Evolutionary conservation across 495 filamentous ascomycete species (phyloP), one percentile per base, ranked within the genome.

Genomic region (Penicillium arizonense): DNA sequence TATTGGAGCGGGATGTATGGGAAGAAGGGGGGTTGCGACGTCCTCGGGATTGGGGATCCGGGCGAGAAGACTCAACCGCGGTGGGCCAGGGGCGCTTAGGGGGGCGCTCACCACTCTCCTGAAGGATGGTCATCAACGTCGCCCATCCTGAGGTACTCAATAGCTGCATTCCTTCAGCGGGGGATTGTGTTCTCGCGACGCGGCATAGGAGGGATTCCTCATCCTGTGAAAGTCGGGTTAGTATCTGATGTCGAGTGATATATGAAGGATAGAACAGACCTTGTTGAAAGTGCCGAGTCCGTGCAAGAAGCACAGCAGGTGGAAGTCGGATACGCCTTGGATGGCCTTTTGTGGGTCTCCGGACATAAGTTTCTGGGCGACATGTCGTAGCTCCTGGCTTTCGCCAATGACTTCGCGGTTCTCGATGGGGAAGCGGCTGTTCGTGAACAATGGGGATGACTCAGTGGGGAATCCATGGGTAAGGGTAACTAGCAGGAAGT

Each of bases 81-180:
- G 67, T 64, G 61, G 74, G 71, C 70, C 77, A 82, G 73, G 79
- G 80, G 74, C 91, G 90, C 77, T 91, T 94, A 68, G 87, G 85
- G 86, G 85, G 79, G 79, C 86, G 88, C 91, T 96, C 91, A 96
- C 91, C 89, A 81, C 88, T 93, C 80, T 91, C 87, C 82, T 90
- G 83, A 73, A 97, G 78, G 70, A 97, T 96, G 65, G 88, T 85
- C 69, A 92, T 79, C 68, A 98, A 80, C 38, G 91, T 97, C 57
- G 90, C 87, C 92, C 94, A 98, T 59, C 93, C 92, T 48, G 84
- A 78, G 49, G 87, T 92, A 54, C 88, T 85, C 64, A 91, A 78
- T 46, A 98, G 81, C 63, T 93, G 83, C 63, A 89, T 82, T 40
- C 86, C 87, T 41, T 95, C 87, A 16, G 84, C 78, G 36, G 88